These are phyloP conservation scores for Ilex asprella DNA, from an alignment of 257 asterid species.

Conservation along the genomic window DNA sequence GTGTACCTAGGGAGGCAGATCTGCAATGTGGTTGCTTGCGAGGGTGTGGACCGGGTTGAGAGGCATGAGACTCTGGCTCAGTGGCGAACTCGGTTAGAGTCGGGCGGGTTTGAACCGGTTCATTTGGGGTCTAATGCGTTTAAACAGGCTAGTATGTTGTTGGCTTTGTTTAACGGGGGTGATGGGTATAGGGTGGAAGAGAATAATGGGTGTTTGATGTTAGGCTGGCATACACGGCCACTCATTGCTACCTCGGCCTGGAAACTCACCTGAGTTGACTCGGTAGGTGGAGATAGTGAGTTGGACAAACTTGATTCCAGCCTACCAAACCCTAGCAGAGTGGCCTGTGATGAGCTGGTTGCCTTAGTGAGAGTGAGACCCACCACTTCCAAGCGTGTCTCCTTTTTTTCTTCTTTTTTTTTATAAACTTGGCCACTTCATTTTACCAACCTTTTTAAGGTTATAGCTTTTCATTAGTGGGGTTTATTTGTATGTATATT, in stretches of 20 bases:
- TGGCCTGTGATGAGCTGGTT: neutral
- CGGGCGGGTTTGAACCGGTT: constrained; percentile 11
- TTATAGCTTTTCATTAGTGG: too few relatives aligned
- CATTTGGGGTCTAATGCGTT: constrained; percentile 3
- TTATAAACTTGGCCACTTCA: neutral
- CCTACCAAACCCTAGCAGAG: neutral
- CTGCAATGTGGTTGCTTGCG: constrained; percentile 7
- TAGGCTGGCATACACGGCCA: constrained; percentile 14
- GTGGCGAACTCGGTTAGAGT: constrained; percentile 11
- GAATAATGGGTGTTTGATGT: constrained; percentile 6
- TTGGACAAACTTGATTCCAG: too few relatives aligned
- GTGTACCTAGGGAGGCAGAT: constrained; percentile 14
- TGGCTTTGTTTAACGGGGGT: constrained; percentile 1
- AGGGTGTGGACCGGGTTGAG: constrained; percentile 8
- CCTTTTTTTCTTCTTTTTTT: too few relatives aligned
- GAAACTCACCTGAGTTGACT: constrained; percentile 8
- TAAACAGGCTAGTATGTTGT: constrained; percentile 12
- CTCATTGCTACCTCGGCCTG: constrained; percentile 17
- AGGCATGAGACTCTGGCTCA: constrained; percentile 8
- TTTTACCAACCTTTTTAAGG: neutral
- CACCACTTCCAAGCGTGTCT: neutral
- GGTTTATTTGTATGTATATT: too few relatives aligned
- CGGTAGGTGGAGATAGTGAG: neutral
- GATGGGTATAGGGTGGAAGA: constrained; percentile 11
- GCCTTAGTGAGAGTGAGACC: neutral